These are phyloP conservation scores for Aspergillus sp. DNA, from an alignment of 2,329 filamentous ascomycete species.

Conservation along the genomic window DNA sequence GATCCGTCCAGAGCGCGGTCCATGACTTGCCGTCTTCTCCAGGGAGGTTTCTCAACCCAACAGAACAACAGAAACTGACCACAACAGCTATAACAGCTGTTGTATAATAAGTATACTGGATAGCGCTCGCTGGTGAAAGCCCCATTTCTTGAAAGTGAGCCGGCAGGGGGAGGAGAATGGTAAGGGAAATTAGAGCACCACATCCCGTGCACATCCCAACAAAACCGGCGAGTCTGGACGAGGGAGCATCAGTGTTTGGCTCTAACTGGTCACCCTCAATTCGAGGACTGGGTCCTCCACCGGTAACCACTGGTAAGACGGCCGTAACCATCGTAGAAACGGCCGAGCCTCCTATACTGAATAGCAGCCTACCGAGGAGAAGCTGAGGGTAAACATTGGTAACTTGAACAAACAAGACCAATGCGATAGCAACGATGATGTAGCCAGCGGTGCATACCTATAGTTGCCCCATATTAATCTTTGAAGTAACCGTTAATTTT, in stretches of 20 bases:
- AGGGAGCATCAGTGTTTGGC: constrained; percentile 39
- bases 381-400: constrained; percentile 85
- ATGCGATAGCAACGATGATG: constrained; percentile 70
- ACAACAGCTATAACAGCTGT: constrained; percentile 71
- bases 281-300: constrained; percentile 29
- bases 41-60: constrained; percentile 67
- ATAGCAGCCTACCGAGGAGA: constrained; percentile 78
- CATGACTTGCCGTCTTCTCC: constrained; percentile 80
- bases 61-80: constrained; percentile 72
- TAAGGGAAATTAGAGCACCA: constrained; percentile 81
- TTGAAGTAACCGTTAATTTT: constrained; percentile 7
- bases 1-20: constrained; percentile 48
- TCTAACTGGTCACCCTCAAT: constrained; percentile 4
- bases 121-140: constrained; percentile 70
- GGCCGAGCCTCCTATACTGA: constrained; percentile 89
- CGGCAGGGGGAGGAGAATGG: constrained; percentile 82
- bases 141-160: constrained; percentile 73
- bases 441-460: constrained; percentile 71
- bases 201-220: constrained; percentile 92
- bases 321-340: constrained; percentile 98
- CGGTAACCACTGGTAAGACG: constrained; percentile 72
- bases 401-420: constrained; percentile 82
- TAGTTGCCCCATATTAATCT: constrained; percentile 1
- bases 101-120: constrained; percentile 83
- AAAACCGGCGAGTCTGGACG: constrained; percentile 73